A percentile compares a stretch with the other conserved stretches of the same genome.
These are phyloP conservation scores for Chrysopogon serrulatus DNA, from an alignment of 176 grass and related monocot species.

Conservation along the genomic window DNA sequence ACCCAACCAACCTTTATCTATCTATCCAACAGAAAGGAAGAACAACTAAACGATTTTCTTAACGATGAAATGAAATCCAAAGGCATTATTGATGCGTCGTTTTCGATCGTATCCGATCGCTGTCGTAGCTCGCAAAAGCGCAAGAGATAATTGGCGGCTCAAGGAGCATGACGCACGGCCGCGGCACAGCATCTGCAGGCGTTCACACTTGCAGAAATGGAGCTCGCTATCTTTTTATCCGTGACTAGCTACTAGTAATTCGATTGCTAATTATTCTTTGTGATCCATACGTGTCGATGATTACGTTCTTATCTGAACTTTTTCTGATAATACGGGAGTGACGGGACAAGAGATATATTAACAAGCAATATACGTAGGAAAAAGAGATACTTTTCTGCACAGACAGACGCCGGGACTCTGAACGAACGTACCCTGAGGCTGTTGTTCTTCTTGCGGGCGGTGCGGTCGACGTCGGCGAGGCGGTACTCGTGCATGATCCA, in stretches of 20 bases:
- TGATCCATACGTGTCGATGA: slow-evolving; percentile 15
- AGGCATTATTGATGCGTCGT: slow-evolving; percentile 20
- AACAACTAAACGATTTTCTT: not conserved
- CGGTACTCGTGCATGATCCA: slow-evolving; percentile 97
- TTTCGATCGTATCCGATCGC: slow-evolving; percentile 4
- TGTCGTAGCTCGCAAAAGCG: slow-evolving; percentile 8
- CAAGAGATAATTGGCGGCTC: slow-evolving; percentile 21
- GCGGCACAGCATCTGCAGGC: slow-evolving; percentile 13
- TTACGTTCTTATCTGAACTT: not conserved
- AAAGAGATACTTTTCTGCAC: not conserved
- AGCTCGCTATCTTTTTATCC: not conserved
- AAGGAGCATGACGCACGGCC: slow-evolving; percentile 25
- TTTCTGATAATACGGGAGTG: not conserved
- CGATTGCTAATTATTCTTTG: not conserved
- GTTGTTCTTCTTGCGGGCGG: slow-evolving; percentile 66
- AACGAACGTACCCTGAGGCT: slow-evolving; percentile 43
- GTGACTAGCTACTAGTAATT: not conserved
- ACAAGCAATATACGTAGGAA: too few relatives aligned
- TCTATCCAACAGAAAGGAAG: not conserved
- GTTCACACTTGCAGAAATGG: slow-evolving; percentile 35
- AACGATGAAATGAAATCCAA: not conserved
- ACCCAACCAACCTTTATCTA: too few relatives aligned
- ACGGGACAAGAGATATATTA: not conserved
- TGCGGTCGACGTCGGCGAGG: slow-evolving; percentile 74
- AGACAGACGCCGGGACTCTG: not conserved